Base-by-base conservation (phyloP, 768 basidiomycete genomes). In the Dioszegia hungarica region DNA sequence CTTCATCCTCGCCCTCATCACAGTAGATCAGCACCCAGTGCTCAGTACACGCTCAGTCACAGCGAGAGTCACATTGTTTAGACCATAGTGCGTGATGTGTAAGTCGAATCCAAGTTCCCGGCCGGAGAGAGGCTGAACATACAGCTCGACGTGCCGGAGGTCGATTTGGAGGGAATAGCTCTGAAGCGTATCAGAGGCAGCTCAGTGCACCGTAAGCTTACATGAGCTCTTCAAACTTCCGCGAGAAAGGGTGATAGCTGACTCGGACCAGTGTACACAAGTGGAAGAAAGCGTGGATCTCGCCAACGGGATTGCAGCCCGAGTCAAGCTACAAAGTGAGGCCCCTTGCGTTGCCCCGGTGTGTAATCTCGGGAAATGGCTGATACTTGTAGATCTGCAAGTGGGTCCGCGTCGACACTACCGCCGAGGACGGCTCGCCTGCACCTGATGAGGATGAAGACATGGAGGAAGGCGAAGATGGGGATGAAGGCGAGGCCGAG, bases 301-400 rank as follows among this genome's bases (percentile, higher is more conserved):
- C 70, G 11, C 70, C 70, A 12, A 55, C 62, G 11, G 70, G 70
- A 9, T 56, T 72, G 12, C 57, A 58, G 37, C 67, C 70, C 8
- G 70, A 72, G 36, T 66, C 64, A 28, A 68, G 67, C 24, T 72
- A 68, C 45, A 72, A 72, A 55, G 68, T 65, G 27, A 17, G 60
- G 55, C 15, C 10, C 27, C n/a, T 33, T 25, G 28, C 8, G 3
- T 20, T 3, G 4, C 28, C 4, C 33, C 17, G 12, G 8, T n/a
- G 20, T 41, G 12, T 29, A 37, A 1, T 45, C 36, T 49, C n/a
- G 11, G 45, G 22, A 5, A 2, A 14, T 11, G 19, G 39, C 38
- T 58, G 48, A 51, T 38, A 19, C 14, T 36, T n/a, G 9, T 38
- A 70, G 70, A 64, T 72, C 40, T 72, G 66, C 37, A 68, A 66